Base-by-base conservation (phyloP, 2,329 filamentous ascomycete species). In the Paramyrothecium sp. region DNA sequence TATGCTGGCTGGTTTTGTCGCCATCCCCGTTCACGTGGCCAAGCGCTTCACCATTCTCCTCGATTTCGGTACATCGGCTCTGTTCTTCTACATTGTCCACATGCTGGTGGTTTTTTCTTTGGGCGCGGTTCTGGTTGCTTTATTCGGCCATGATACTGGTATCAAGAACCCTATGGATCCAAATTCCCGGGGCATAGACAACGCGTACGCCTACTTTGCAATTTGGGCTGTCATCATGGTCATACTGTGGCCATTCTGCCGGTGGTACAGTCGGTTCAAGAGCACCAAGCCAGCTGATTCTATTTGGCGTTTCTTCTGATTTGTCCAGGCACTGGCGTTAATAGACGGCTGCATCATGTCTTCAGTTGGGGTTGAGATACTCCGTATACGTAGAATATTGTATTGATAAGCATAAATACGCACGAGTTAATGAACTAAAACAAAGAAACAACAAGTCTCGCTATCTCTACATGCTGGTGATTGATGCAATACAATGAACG, bases 11-110 rank as follows among this genome's bases (percentile, higher is more conserved):
- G 19, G 70, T 1, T 75, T 80, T 7, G 65, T 65, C 1, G 61
- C 65, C 0, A 51, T 78, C 1, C 76, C 78, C 0, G 54, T 61
- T 0, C 41, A 34, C 2, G 26, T 74, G 3, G 69, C 71, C 0
- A 64, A 60, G 47, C 67, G 62, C 16, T 57, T 78, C 19, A 68
- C 68, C 0, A 62, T 75, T n/a, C 61, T 80, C 0, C 64, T 79
- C 2, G 72, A 74, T 20, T 78, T 75, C 59, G 78, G 78, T n/a
- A 72, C 71, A n/a, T 76, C 76, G 0, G 75, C 78, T 0, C 60
- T 80, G 4, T 80, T 80, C 67, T 80, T 80, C 53, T 80, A 79
- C 61, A 58, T 78, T 7, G 58, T 65, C 1, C 77, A 80, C 55
- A 60, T 78, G 41, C 41, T 73, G 17, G 41, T 75, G 2, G 58